Conservation (phyloP, 208 protist species). For the Endotrypanum monterogeii region DNA sequence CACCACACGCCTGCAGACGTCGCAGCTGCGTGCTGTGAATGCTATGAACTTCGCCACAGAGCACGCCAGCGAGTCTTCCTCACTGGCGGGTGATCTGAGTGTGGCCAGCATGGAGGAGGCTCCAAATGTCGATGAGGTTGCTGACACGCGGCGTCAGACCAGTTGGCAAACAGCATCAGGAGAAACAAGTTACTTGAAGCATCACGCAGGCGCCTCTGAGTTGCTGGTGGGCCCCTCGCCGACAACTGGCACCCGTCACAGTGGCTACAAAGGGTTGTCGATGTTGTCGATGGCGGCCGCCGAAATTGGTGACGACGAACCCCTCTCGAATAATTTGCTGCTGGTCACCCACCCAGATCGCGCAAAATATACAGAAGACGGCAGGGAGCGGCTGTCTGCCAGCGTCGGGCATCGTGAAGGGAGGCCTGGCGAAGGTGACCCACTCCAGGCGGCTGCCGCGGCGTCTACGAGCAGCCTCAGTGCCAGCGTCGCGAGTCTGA, state of each 20-base stretch:
- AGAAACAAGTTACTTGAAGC: neutral
- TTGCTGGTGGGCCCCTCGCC: neutral
- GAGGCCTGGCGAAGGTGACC: neutral
- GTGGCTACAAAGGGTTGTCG: neutral
- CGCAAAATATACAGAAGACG: neutral
- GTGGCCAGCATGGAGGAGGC: conserved; percentile 9
- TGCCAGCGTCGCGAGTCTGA: neutral
- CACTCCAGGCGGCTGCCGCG: neutral
- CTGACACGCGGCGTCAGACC: neutral
- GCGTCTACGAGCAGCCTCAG: conserved; percentile 2
- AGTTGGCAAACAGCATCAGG: neutral
- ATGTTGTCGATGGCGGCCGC: conserved; percentile 15
- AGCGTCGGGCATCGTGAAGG: neutral
- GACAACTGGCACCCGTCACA: neutral
- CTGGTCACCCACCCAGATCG: neutral
- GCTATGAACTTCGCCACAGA: neutral
- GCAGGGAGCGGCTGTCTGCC: neutral
- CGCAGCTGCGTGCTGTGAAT: neutral
- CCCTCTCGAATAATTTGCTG: neutral
- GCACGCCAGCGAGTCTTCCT: neutral
- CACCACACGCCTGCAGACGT: neutral
- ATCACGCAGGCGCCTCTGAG: neutral
- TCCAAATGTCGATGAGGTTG: neutral
- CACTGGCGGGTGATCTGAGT: neutral
- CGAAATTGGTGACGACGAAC: neutral